A percentile compares a stretch with the other conserved stretches of the same genome.
Conservation (phyloP, 805 yeast species). For the Danielia reshetovae region DNA sequence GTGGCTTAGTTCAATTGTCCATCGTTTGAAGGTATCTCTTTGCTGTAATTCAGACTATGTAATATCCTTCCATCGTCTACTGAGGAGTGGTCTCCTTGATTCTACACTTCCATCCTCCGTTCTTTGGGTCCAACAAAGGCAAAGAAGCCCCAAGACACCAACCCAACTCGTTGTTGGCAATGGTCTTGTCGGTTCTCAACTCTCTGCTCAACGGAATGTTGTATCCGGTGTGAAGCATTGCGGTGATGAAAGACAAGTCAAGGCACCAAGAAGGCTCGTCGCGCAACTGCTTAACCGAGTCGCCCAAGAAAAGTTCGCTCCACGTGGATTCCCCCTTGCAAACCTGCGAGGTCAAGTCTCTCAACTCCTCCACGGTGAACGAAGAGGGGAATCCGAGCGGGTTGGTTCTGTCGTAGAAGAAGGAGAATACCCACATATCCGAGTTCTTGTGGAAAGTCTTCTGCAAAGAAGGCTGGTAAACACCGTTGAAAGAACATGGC, state of each 20-base stretch:
- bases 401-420: constrained; percentile 89
- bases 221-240: constrained; percentile 92
- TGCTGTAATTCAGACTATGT: no score
- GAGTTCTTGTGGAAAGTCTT: constrained; percentile 66
- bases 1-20: no score
- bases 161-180: constrained; percentile 86
- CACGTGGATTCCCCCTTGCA: constrained; percentile 81
- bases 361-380: constrained; percentile 80
- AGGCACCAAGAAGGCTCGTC: constrained; percentile 92
- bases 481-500: constrained; percentile 96
- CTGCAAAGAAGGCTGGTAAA: constrained; percentile 90
- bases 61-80: no score
- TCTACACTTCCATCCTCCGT: constrained; percentile 68
- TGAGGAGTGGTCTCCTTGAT: constrained; percentile 20
- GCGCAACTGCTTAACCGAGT: constrained; percentile 60
- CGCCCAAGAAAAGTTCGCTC: constrained; percentile 65
- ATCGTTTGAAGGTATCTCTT: no score
- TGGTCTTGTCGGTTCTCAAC: constrained; percentile 86
- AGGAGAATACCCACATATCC: constrained; percentile 89
- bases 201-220: constrained; percentile 90
- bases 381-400: constrained; percentile 94
- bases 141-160: constrained; percentile 99
- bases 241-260: constrained; percentile 85
- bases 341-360: constrained; percentile 75
- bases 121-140: constrained; percentile 68